Evolutionary conservation across 108 stramenopile species (phyloP).

Genomic region (Skeletonema menzelii): DNA sequence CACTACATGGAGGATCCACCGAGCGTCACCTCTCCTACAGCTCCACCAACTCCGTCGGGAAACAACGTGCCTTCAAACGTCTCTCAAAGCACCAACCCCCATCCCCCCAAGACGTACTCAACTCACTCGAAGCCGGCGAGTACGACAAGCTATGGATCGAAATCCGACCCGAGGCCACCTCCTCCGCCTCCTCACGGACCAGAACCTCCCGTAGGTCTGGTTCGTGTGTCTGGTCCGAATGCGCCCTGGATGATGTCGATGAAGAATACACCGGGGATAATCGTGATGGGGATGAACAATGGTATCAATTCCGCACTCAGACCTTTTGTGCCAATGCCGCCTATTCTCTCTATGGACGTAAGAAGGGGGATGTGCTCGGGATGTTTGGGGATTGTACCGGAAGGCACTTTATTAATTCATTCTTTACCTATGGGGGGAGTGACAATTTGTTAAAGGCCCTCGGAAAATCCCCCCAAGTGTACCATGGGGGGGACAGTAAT

Average conservation of each 20-base stretch:
- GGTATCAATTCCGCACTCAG: conserved; percentile 62
- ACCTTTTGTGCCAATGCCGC: conserved; percentile 60
- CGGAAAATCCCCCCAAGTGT: conserved; percentile 8
- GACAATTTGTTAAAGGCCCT: conserved; percentile 36
- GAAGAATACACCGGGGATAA: conserved; percentile 22
- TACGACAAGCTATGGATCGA: neutral
- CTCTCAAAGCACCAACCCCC: neutral
- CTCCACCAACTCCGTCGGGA: neutral
- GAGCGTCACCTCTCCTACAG: too few relatives aligned
- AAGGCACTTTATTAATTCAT: conserved; percentile 60
- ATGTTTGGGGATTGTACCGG: conserved; percentile 15
- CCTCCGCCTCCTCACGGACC: neutral
- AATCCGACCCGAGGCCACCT: neutral
- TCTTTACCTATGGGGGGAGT: conserved; percentile 55
- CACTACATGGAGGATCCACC: too few relatives aligned
- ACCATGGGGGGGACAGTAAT: conserved; percentile 3
- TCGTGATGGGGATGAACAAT: conserved; percentile 42
- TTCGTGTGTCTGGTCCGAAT: conserved; percentile 40
- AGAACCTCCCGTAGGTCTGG: neutral
- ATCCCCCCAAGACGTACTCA: neutral
- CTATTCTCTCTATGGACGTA: conserved; percentile 55
- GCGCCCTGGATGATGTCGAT: conserved; percentile 31
- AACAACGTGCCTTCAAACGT: neutral
- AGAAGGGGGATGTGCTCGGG: neutral
- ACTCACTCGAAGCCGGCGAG: neutral